These are phyloP conservation scores for Chytriomyces sp. DNA, from an alignment of 192 early-diverging fungal species.

Conservation along the genomic window DNA sequence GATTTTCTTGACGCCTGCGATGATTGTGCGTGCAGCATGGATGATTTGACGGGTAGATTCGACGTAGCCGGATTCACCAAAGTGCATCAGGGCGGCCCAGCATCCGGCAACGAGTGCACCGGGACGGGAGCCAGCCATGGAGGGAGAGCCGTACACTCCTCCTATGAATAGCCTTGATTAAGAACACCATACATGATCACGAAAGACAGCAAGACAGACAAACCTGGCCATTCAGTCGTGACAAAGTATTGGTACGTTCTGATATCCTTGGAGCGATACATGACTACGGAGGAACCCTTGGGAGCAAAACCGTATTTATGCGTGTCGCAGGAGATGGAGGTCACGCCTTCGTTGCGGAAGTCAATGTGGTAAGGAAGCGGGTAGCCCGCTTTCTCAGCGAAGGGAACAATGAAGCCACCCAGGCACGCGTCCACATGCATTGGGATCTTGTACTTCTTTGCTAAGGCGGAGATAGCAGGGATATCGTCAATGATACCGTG, in stretches of 20 bases:
- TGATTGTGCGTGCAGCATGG: constrained; percentile 67
- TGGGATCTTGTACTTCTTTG: constrained; percentile 78
- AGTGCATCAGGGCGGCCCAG: constrained; percentile 89
- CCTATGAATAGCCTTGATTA: too few relatives aligned
- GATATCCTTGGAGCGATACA: constrained; percentile 79
- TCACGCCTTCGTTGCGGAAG: constrained; percentile 91
- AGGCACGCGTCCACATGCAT: constrained; percentile 97
- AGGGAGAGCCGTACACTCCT: constrained; percentile 93
- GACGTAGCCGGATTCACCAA: constrained; percentile 87
- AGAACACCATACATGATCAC: background rate
- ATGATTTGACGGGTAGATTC: constrained; percentile 81
- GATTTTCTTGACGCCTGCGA: constrained; percentile 55
- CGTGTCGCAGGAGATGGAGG: constrained; percentile 93
- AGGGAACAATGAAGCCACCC: constrained; percentile 93
- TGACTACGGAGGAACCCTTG: constrained; percentile 94
- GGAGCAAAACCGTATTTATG: constrained; percentile 99
- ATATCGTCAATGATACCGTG: constrained; percentile 95
- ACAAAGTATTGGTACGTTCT: constrained; percentile 93
- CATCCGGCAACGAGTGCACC: constrained; percentile 95
- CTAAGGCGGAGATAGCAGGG: constrained; percentile 72
- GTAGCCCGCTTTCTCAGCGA: constrained; percentile 91
- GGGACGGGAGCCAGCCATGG: constrained; percentile 86
- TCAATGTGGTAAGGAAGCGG: constrained; percentile 77
- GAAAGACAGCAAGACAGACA: background rate
- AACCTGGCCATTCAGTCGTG: constrained; percentile 81